Conservation (phyloP, 164 flowering plant genomes). For the Vitis labrusca region DNA sequence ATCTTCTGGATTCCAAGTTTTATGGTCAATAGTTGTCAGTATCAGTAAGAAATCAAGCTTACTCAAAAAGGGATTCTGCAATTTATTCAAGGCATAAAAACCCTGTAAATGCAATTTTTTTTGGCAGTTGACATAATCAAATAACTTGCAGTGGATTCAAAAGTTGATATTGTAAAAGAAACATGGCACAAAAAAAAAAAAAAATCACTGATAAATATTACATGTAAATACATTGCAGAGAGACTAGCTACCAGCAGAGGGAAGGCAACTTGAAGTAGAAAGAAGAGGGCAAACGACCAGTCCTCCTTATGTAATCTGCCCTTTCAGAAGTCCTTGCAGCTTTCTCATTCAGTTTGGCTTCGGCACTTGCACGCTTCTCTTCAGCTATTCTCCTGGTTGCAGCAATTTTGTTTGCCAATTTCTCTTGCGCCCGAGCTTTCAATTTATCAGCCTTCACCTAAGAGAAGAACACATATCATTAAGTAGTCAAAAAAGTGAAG, state of each 20-base stretch:
- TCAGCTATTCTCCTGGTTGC: constrained; percentile 81
- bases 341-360: constrained; percentile 75
- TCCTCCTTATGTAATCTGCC: constrained; percentile 87
- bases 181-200: not conserved
- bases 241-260: constrained; percentile 61
- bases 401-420: constrained; percentile 67
- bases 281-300: constrained; percentile 83
- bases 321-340: constrained; percentile 74
- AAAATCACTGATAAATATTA: not conserved
- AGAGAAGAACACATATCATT: not conserved
- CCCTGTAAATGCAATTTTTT: not conserved
- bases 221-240: not conserved
- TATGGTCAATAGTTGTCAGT: not conserved
- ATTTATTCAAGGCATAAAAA: not conserved
- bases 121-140: not conserved
- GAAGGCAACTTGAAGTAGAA: constrained; percentile 82
- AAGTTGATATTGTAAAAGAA: not conserved
- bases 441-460: constrained; percentile 88
- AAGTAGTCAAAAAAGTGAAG: not conserved
- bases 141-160: not conserved
- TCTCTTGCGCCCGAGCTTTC: constrained; percentile 85
- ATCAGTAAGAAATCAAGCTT: not conserved
- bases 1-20: not conserved
- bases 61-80: not conserved
- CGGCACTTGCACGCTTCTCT: constrained; percentile 87